These are phyloP conservation scores for Exophiala lecanii-corni DNA, from an alignment of 2,329 filamentous ascomycete genomes.

Conservation along the genomic window DNA sequence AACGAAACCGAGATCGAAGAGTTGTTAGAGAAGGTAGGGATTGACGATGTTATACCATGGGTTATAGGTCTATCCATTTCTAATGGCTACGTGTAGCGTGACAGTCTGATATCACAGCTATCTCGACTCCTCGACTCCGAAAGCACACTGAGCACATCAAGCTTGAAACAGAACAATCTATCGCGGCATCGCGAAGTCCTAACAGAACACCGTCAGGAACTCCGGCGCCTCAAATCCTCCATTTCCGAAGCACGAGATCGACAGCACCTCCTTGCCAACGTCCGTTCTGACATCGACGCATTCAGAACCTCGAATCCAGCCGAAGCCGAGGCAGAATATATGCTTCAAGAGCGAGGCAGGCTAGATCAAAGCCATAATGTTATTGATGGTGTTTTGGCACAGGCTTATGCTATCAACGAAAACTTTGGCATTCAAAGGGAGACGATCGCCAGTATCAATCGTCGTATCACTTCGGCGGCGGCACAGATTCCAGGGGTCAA, in stretches of 20 bases:
- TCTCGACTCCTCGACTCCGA: slow-evolving; percentile 89
- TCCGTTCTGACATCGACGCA: slow-evolving; percentile 85
- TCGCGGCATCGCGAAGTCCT: slow-evolving; percentile 87
- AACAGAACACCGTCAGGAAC: slow-evolving; percentile 77
- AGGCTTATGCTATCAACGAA: slow-evolving; percentile 95
- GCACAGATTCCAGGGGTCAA: slow-evolving; percentile 92
- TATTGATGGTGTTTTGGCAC: slow-evolving; percentile 83
- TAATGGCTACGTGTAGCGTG: slow-evolving; percentile 55
- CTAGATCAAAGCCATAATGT: slow-evolving; percentile 87
- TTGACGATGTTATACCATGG: not conserved
- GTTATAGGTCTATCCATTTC: too few relatives aligned
- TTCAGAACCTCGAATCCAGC: slow-evolving; percentile 79
- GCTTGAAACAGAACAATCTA: slow-evolving; percentile 95
- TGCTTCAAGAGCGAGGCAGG: slow-evolving; percentile 81
- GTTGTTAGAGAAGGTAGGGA: slow-evolving; percentile 69
- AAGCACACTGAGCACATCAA: slow-evolving; percentile 77
- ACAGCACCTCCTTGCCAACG: slow-evolving; percentile 83
- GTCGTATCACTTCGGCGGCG: slow-evolving; percentile 82
- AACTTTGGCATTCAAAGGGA: slow-evolving; percentile 83
- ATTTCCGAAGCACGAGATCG: slow-evolving; percentile 77
- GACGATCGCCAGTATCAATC: slow-evolving; percentile 80
- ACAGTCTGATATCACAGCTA: slow-evolving; percentile 75
- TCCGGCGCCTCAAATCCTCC: slow-evolving; percentile 66
- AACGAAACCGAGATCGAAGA: slow-evolving; percentile 80
- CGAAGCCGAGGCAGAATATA: slow-evolving; percentile 88